Conservation (phyloP, 768 basidiomycete species). For the Suillus ampliporus region DNA sequence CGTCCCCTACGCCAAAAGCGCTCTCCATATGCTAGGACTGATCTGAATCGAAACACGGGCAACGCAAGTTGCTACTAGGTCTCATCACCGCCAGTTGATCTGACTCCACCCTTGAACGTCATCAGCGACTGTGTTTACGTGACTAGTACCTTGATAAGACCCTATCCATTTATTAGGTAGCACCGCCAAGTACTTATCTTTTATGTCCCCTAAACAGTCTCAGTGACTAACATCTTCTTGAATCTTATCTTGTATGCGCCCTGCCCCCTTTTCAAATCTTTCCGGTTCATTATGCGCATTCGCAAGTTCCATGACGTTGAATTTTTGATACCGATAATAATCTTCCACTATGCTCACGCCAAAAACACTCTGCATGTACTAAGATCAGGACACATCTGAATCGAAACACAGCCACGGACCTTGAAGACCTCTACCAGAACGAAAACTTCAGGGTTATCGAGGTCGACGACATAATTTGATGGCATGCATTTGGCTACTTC, state of each 20-base stretch:
- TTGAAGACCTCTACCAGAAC: constrained; percentile 86
- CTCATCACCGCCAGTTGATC: too few relatives aligned
- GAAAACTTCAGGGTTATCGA: constrained; percentile 72
- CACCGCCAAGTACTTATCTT: not conserved
- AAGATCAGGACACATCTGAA: not conserved
- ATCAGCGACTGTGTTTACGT: too few relatives aligned
- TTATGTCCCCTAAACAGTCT: not conserved
- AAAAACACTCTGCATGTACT: constrained; percentile 63
- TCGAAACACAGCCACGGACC: constrained; percentile 45
- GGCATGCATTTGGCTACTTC: constrained; percentile 76
- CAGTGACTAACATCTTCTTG: not conserved
- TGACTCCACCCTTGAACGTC: not conserved
- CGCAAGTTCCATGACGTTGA: constrained; percentile 80
- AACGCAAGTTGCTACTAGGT: too few relatives aligned
- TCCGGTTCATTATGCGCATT: constrained; percentile 49
- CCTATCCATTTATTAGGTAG: not conserved
- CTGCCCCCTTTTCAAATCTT: constrained; percentile 37
- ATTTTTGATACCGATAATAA: constrained; percentile 75
- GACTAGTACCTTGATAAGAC: not conserved
- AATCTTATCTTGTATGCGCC: constrained; percentile 36
- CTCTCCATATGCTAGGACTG: too few relatives aligned
- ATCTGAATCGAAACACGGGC: too few relatives aligned
- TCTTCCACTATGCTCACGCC: constrained; percentile 76
- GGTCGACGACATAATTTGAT: constrained; percentile 65
- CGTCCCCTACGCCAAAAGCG: too few relatives aligned